Evolutionary conservation across 2,329 filamentous ascomycete species (phyloP), one percentile per base, ranked within the genome.

Genomic region (Talaromyces islandicus): DNA sequence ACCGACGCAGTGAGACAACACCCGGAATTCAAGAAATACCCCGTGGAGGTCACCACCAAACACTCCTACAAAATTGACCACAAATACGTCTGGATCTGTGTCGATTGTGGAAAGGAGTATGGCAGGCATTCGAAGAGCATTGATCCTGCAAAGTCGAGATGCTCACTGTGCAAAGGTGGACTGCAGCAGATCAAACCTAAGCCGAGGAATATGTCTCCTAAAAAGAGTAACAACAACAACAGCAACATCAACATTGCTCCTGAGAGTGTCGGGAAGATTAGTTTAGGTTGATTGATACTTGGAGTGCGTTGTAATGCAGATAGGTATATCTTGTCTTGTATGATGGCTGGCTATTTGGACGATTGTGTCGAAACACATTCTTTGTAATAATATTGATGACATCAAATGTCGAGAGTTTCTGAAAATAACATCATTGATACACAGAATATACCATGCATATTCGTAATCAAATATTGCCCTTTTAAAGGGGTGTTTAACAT

Each of bases 61-160:
- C 93, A 99, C 74, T 84, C 80, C 32, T 99, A 97, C 73, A 84
- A 88, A 55, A 97, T 97, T 68, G 88, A 92, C 66, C 96, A 91
- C 78, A 95, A 93, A 77, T 99, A 93, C 71, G 77, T 92, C 21
- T 97, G 94, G 93, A 79, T 83, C 48, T 97, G 93, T 71, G 77
- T 72, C 4, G 73, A 70, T 3, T 97, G 94, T 70, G 82, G 79
- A 0, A 76, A 83, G 32, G 87, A 90, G 71, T 95, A 89, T 72
- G 90, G 92, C 69, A 81, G 93, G 4, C 93, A 97, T 73, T 92
- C 88, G 17, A 91, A 88, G 75, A 94, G 90, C 70, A 90, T 97
- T 65, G 86, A 97, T 71, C 82, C 88, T 0, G 70, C 71, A 30
- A 83, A 85, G 54, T 87, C 92, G 67, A 83, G 85, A 1, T 97